Percentiles rank a stretch among this genome's conserved stretches.
phyloP scores from a whole-genome alignment of 1,284 basidiomycete species.

The Neolentinus lepideus region DNA sequence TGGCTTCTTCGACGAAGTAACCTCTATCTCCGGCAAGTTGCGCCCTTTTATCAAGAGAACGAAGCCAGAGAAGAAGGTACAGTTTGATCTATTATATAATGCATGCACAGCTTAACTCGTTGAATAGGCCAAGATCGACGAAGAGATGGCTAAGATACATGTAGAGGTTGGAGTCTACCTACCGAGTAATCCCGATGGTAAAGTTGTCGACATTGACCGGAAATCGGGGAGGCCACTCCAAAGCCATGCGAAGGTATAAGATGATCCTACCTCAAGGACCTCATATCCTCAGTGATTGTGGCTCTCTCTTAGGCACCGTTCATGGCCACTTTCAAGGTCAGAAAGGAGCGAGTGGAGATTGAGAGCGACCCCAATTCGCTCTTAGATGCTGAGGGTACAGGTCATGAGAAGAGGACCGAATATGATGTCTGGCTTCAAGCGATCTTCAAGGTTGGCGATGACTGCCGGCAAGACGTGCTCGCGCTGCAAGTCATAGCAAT shows the following conservation, averaged over 20 bases:
- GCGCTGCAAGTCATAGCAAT: slow-evolving; percentile 97
- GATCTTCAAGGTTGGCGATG: slow-evolving; percentile 99
- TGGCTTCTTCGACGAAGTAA: slow-evolving; percentile 93
- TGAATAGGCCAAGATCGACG: slow-evolving; percentile 91
- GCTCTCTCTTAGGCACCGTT: slow-evolving; percentile 75
- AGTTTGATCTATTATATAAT: slow-evolving; percentile 1
- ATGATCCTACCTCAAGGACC: background rate
- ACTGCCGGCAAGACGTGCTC: slow-evolving; percentile 96
- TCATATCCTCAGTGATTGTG: slow-evolving; percentile 2
- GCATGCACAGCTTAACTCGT: slow-evolving; percentile 4
- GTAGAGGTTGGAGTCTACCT: slow-evolving; percentile 95
- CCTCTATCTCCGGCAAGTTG: slow-evolving; percentile 95
- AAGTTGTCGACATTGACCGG: slow-evolving; percentile 94
- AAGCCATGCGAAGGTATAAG: slow-evolving; percentile 88
- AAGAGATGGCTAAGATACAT: slow-evolving; percentile 96
- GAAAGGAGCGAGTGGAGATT: slow-evolving; percentile 66
- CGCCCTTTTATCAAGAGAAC: slow-evolving; percentile 96
- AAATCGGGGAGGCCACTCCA: slow-evolving; percentile 95
- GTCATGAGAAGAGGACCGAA: slow-evolving; percentile 50
- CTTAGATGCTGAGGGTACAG: slow-evolving; percentile 54
- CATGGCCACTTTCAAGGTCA: slow-evolving; percentile 99
- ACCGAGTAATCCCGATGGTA: slow-evolving; percentile 95
- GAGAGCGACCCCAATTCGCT: slow-evolving; percentile 63
- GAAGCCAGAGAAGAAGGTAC: slow-evolving; percentile 95
- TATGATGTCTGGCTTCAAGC: slow-evolving; percentile 97